Base-by-base conservation (phyloP, 1,139 yeast species). In the Debaryomyces nepalensis region DNA sequence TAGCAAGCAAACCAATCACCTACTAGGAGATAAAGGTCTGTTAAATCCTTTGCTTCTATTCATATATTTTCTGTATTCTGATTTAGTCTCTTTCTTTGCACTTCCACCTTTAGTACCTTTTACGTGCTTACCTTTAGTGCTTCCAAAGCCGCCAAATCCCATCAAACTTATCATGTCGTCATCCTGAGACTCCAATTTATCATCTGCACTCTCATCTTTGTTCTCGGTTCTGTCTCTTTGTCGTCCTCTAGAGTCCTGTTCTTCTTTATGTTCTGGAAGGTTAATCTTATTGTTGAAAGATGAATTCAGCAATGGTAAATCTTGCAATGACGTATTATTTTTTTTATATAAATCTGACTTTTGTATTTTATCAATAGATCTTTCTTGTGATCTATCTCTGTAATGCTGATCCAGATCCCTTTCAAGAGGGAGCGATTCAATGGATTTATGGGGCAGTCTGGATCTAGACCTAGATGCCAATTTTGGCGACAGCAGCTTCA, bases 31-130 rank as follows among this genome's bases (percentile, higher is more conserved):
- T 39, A 82, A 58, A 1, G 81, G 77, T 43, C 87, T 64, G 52
- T 81, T 82, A 58, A 80, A 82, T 1, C 87, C 87, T 43, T 77
- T 77, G 7, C 62, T 67, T 32, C 87, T 65, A 56, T 83, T 82
- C 83, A 84, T 82, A 51, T 83, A 84, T 61, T 83, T 89, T 45
- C 89, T 70, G 55, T 77, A 82, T 35, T 73, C 73, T 1, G 80
- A 63, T 39, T 68, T 67, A 42, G 68, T 69, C 33, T 71, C 69
- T 47, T 64, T 68, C 31, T 70, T 67, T 0, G 69, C 72, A 0
- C 70, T 74, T 11, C 80, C 81, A 4, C 73, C 73, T 44, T 77
- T 73, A 3, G 77, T 61, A 2, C 81, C 84, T 37, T 61, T 63
- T 4, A 79, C 82, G 41, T 80, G 80, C 49, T 80, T 80, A 33